These are phyloP conservation scores for Solanum pennellii DNA, from an alignment of 257 asterid genomes.

Conservation along the genomic window DNA sequence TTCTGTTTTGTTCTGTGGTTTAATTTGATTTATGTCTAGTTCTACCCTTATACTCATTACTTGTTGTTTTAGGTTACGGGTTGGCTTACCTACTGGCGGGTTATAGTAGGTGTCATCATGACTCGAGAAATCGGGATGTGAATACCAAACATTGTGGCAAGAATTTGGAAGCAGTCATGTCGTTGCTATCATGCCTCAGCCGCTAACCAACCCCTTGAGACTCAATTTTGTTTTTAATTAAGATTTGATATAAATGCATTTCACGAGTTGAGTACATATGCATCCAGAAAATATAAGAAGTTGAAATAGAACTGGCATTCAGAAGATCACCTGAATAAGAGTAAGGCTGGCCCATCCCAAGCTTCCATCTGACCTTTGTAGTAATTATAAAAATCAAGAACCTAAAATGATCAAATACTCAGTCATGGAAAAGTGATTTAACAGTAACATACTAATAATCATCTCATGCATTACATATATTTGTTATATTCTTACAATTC, in stretches of 20 bases:
- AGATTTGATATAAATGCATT: neutral
- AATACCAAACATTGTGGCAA: neutral
- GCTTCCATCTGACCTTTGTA: conserved; percentile 99
- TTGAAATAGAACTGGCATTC: conserved; percentile 9
- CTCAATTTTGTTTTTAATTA: neutral
- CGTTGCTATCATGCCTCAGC: neutral
- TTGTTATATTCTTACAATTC: neutral
- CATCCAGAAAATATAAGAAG: neutral
- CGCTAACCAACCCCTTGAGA: neutral
- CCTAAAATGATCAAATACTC: conserved; percentile 31
- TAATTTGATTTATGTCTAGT: neutral
- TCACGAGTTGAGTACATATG: neutral
- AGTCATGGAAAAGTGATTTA: conserved; percentile 9
- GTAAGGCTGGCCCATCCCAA: conserved; percentile 99
- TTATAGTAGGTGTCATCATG: neutral
- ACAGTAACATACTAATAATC: neutral
- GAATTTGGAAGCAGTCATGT: neutral
- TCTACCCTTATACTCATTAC: neutral
- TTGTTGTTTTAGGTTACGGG: neutral
- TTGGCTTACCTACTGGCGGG: neutral
- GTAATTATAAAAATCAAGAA: conserved; percentile 85
- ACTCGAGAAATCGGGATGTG: neutral
- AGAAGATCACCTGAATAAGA: conserved; percentile 78
- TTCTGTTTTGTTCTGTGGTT: neutral
- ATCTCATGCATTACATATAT: neutral